Base-by-base conservation (phyloP, 1,284 basidiomycete genomes). In the Ustilago cynodontis region DNA sequence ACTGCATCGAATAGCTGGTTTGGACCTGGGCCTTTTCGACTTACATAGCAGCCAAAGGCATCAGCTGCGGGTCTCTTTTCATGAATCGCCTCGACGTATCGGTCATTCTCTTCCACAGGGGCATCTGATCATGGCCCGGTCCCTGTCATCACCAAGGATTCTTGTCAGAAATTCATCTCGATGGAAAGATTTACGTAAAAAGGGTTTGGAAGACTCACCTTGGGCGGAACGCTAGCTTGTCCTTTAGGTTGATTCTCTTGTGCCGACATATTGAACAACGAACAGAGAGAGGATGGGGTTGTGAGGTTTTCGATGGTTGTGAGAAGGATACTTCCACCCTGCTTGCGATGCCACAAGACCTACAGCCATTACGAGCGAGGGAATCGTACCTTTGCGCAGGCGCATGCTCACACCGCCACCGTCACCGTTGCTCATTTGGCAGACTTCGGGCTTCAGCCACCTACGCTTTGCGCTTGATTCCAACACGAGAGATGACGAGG, bases 31-130 rank as follows among this genome's bases (percentile, higher is more conserved):
- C n/a, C n/a, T n/a, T n/a, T n/a, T n/a, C n/a, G 31, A 63, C 70
- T 67, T 37, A 72, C 65, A 72, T 50, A n/a, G 50, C 43, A 10
- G 59, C 65, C 26, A 74, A 49, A 37, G 71, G 66, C 18, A 51
- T 56, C 51, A 74, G 53, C 24, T 74, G 71, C 14, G 71, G 71
- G 55, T 74, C 71, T 9, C 66, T 59, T 47, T 63, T 62, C 31
- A 69, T 50, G 24, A 74, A 74, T 7, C 71, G 54, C 24, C 37
- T 51, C n/a, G 56, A 56, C 1, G 65, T 74, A 7, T 56, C 52
- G 7, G 37, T 18, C 47, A 60, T 11, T 6, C 49, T 31, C 18
- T 54, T 73, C 53, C 50, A 65, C 3, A 39, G 11, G 6, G 65
- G 65, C 58, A 58, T 31, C 41, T 68, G 54, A 28, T 65, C 71